Conservation (phyloP, 805 yeast genomes). For the Soucietia sequanensis region DNA sequence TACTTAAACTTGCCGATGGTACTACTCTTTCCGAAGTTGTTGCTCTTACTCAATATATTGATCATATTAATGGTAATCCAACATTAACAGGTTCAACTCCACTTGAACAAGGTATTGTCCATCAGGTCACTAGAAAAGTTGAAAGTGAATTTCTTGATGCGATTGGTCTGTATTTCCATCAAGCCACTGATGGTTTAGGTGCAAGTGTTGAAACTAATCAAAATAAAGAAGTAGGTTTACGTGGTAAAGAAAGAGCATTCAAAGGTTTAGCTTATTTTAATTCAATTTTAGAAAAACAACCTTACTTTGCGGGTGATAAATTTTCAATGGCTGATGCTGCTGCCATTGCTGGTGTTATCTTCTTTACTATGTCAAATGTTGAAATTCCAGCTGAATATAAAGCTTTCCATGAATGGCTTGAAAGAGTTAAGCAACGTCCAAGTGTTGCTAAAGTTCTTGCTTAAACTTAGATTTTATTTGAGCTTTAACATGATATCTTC, state of each 20-base stretch:
- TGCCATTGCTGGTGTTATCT: slow-evolving; percentile 3
- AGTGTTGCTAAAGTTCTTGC: too few species aligned
- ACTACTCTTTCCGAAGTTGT: slow-evolving; percentile 1
- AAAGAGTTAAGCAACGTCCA: slow-evolving; percentile 1
- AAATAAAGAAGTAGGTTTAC: slow-evolving; percentile 3
- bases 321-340: too few species aligned
- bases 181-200: slow-evolving; percentile 5
- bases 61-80: slow-evolving; percentile 4
- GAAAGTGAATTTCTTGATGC: slow-evolving; percentile 5
- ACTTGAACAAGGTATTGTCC: slow-evolving; percentile 3
- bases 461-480: too few species aligned
- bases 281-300: slow-evolving; percentile 3
- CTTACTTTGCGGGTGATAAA: slow-evolving; percentile 5
- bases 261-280: slow-evolving; percentile 3
- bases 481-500: too few species aligned
- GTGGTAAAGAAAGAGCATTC: slow-evolving; percentile 1
- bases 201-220: slow-evolving; percentile 3
- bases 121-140: slow-evolving; percentile 4
- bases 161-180: slow-evolving; percentile 4
- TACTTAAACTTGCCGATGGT: slow-evolving; percentile 7
- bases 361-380: slow-evolving; percentile 1
- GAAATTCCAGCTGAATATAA: slow-evolving; percentile 4
- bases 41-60: slow-evolving; percentile 4
- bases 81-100: slow-evolving; percentile 3
- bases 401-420: slow-evolving; percentile 3